Conservation (phyloP, 2,329 filamentous ascomycete species). For the Arthrobotrys megalospora region DNA sequence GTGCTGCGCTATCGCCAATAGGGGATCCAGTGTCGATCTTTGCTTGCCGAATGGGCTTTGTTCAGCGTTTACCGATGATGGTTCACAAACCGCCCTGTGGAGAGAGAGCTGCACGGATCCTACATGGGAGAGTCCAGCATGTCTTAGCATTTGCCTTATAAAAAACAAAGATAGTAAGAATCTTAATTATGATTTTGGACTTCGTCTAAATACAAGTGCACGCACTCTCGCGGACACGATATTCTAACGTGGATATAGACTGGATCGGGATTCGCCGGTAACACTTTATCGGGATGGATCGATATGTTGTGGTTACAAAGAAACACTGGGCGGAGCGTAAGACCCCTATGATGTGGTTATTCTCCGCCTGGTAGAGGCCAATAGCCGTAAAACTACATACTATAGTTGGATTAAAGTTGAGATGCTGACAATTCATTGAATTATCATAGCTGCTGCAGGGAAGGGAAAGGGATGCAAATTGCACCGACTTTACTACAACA, state of each 20-base stretch:
- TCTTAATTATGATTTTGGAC: no score
- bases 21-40: conserved; percentile 1
- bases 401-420: no score
- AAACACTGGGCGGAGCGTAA: no score
- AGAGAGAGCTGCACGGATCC: conserved; percentile 63
- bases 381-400: background rate
- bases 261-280: no score
- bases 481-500: conserved; percentile 21
- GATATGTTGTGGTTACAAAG: no score
- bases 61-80: background rate
- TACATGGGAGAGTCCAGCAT: conserved; percentile 62
- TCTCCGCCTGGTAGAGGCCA: background rate
- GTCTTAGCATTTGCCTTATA: conserved; percentile 61
- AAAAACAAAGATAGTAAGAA: conserved; percentile 21
- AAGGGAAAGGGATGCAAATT: conserved; percentile 14
- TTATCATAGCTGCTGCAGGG: conserved; percentile 12
- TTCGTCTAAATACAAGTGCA: no score
- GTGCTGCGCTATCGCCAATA: conserved; percentile 40
- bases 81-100: conserved; percentile 51
- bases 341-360: no score
- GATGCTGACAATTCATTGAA: no score
- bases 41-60: conserved; percentile 33
- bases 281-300: no score
- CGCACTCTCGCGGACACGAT: no score
- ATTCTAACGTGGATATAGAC: no score